Evolutionary conservation across 805 yeast genomes (phyloP), one percentile per base, ranked within the genome.

Genomic region (Priceomyces castillae): DNA sequence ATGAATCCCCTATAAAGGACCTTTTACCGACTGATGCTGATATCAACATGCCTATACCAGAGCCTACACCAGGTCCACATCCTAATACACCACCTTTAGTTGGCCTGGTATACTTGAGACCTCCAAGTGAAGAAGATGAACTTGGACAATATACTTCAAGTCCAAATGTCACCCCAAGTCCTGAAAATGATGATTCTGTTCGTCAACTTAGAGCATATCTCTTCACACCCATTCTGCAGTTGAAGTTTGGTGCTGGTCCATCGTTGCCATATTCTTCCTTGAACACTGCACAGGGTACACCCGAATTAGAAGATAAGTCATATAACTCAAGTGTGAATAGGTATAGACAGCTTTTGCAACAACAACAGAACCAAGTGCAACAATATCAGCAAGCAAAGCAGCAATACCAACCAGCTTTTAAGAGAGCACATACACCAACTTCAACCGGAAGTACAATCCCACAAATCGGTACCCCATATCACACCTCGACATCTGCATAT

Each of bases 41-140:
- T 15, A 77, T 80, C 4, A 74, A 76, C 26, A 90, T 87, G 72
- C 82, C 86, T 10, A 76, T 86, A 34, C 96, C 97, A 0, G 86
- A 83, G 43, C 94, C 97, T 2, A 77, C 82, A 2, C 82, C 81
- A 54, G 92, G 94, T 7, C 86, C 84, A 17, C 76, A 84, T 50
- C 82, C 87, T 52, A 68, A 66, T 44, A 95, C 96, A 0, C 98
- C 98, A 11, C 98, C 99, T n/a, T 62, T 90, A 23, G 81, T 86
- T 28, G 99, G 99, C 22, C 94, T 87, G 23, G 96, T 94, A 7
- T 92, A 87, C 62, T 65, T 83, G 48, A 78, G 92, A 47, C 86
- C 87, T 1, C 79, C 82, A 30, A 81, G 82, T 50, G 81, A 81
- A 34, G 81, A 83, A 43, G 96, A 90, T 59, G 97, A 92, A 57